phyloP scores from a whole-genome alignment of 768 basidiomycete genomes.

The Lactarius pseudohatsudake region DNA sequence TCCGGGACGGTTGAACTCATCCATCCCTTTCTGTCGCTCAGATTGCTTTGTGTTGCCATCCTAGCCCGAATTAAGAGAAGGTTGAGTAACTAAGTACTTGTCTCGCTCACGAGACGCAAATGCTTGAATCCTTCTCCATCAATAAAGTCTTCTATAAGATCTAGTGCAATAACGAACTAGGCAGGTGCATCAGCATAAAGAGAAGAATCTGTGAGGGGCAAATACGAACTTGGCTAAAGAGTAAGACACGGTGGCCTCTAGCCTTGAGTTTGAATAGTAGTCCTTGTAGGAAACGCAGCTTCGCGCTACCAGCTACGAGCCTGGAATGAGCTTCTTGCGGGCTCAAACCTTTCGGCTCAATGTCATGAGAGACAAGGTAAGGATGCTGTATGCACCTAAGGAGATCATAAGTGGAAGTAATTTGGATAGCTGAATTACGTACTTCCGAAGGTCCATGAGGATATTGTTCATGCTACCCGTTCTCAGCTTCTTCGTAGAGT shows the following conservation, averaged over 20 bases:
- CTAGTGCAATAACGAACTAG: conserved; percentile 84
- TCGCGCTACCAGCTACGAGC: conserved; percentile 81
- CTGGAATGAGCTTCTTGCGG: conserved; percentile 68
- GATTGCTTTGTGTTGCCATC: conserved; percentile 87
- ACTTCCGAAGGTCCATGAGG: conserved; percentile 88
- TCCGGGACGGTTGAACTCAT: conserved; percentile 84
- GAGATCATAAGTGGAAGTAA: background rate
- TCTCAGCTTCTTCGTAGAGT: conserved; percentile 40
- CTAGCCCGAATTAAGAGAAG: conserved; percentile 40
- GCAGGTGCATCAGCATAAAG: background rate
- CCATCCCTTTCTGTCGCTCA: conserved; percentile 92
- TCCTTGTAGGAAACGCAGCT: conserved; percentile 72
- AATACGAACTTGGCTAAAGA: conserved; percentile 82
- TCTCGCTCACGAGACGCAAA: conserved; percentile 63
- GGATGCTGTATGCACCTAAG: conserved; percentile 87
- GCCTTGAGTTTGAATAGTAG: conserved; percentile 82
- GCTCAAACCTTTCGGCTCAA: conserved; percentile 68
- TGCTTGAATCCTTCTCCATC: conserved; percentile 77
- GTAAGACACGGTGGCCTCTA: conserved; percentile 82
- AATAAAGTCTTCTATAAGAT: conserved; percentile 88
- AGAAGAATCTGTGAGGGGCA: background rate
- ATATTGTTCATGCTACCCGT: conserved; percentile 69
- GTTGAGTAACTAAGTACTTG: conserved; percentile 15
- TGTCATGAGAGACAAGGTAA: conserved; percentile 75
- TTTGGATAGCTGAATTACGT: conserved; percentile 32